Conservation (phyloP, 1,284 basidiomycete species). For the Albatrellus sp. region DNA sequence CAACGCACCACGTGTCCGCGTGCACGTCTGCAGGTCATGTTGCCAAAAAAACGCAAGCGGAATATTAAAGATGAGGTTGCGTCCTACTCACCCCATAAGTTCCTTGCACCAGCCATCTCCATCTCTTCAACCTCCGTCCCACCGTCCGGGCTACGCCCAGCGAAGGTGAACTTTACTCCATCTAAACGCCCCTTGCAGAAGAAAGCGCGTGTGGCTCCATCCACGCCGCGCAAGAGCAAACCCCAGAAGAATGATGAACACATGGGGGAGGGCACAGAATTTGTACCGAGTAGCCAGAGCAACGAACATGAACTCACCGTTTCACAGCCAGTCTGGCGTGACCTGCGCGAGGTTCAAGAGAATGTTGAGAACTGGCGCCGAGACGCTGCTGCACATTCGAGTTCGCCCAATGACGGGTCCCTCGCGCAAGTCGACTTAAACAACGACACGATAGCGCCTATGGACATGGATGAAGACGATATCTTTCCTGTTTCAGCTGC, state of each 20-base stretch:
- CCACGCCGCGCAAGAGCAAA: not conserved
- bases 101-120: constrained; percentile 5
- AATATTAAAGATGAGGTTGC: constrained; percentile 2
- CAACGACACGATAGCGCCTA: not conserved
- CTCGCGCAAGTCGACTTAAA: not conserved
- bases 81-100: not conserved
- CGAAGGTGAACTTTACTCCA: not conserved
- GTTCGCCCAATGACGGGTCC: not conserved
- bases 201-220: constrained; percentile 1
- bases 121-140: constrained; percentile 1
- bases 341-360: constrained; percentile 4
- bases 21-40: not conserved
- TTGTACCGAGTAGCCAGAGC: constrained; percentile 58
- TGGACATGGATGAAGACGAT: no score
- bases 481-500: no score
- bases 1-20: not conserved
- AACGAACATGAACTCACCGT: constrained; percentile 46
- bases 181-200: not conserved
- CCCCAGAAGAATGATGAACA: not conserved
- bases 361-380: constrained; percentile 10
- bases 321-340: constrained; percentile 11
- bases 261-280: constrained; percentile 14
- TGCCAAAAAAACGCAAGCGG: constrained; percentile 7
- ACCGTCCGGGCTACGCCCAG: constrained; percentile 10
- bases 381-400: not conserved